Evolutionary conservation across 306 rosid species (phyloP).

Genomic region (Notholithocarpus densiflorus): DNA sequence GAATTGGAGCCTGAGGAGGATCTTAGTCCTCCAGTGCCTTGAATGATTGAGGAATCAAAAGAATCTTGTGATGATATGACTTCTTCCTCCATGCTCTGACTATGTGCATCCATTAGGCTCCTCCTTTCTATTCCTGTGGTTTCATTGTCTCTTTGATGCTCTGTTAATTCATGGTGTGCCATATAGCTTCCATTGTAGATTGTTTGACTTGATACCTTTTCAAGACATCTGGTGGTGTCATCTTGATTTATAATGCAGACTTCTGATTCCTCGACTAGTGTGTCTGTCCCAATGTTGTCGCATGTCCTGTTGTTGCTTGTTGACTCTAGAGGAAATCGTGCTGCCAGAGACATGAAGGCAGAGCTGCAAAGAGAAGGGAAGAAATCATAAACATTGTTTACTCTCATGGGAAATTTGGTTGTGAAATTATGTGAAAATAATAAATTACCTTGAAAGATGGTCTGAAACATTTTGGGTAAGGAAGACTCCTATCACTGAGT

Average conservation of each 20-base stretch:
- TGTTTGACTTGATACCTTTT: slow-evolving; percentile 34
- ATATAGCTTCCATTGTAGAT: slow-evolving; percentile 31
- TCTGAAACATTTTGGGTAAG: slow-evolving; percentile 98
- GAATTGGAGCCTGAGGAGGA: slow-evolving; percentile 56
- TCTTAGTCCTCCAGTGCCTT: slow-evolving; percentile 45
- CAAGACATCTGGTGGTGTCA: slow-evolving; percentile 40
- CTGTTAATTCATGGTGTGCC: slow-evolving; percentile 33
- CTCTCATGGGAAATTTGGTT: slow-evolving; percentile 11
- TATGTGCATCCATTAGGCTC: slow-evolving; percentile 28
- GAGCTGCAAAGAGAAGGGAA: slow-evolving; percentile 63
- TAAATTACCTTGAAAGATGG: slow-evolving; percentile 84
- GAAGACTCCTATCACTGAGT: slow-evolving; percentile 90
- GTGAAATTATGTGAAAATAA: slow-evolving; percentile 1
- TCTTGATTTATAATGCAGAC: slow-evolving; percentile 37
- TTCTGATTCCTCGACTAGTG: slow-evolving; percentile 44
- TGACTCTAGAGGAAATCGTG: slow-evolving; percentile 61
- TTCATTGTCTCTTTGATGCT: slow-evolving; percentile 33
- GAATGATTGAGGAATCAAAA: slow-evolving; percentile 65
- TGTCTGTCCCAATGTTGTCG: slow-evolving; percentile 28
- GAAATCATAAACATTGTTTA: slow-evolving; percentile 11
- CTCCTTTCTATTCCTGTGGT: slow-evolving; percentile 27
- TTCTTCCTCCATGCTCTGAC: slow-evolving; percentile 58
- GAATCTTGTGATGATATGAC: slow-evolving; percentile 75
- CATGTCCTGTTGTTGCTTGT: slow-evolving; percentile 33
- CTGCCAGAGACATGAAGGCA: slow-evolving; percentile 91